These are phyloP conservation scores for Apiospora saccharicola DNA, from an alignment of 2,329 filamentous ascomycete species.

Conservation along the genomic window DNA sequence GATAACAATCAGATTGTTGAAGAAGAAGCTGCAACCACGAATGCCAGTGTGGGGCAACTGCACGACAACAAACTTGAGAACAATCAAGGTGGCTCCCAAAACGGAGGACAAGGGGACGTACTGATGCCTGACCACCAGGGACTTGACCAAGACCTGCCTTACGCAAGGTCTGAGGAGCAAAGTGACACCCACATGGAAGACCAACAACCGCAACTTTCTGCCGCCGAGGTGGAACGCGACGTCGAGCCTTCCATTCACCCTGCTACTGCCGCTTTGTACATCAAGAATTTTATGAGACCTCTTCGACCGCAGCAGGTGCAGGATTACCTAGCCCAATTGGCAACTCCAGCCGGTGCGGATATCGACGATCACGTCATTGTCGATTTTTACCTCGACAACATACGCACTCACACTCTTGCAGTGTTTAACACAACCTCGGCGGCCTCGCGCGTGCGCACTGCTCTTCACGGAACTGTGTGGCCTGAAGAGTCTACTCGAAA, in stretches of 20 bases:
- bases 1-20: not conserved
- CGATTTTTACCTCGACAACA: conserved; percentile 80
- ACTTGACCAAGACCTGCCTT: conserved; percentile 12
- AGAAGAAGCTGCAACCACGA: not conserved
- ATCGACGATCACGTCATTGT: conserved; percentile 64
- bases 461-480: conserved; percentile 82
- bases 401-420: conserved; percentile 88
- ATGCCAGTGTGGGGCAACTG: not conserved
- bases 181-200: conserved; percentile 33
- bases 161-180: conserved; percentile 4
- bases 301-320: conserved; percentile 73
- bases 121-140: conserved; percentile 21
- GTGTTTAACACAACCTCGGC: conserved; percentile 72
- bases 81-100: conserved; percentile 18
- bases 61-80: conserved; percentile 8
- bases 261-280: conserved; percentile 82
- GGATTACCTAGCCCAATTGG: conserved; percentile 73
- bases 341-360: conserved; percentile 61
- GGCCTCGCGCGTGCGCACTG: conserved; percentile 78
- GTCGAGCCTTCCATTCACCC: conserved; percentile 70
- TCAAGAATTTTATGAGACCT: conserved; percentile 89
- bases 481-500: conserved; percentile 87
- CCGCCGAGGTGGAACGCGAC: conserved; percentile 40
- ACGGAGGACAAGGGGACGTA: conserved; percentile 10
- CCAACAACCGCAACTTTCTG: conserved; percentile 28